Base-by-base conservation (phyloP, 2,329 filamentous ascomycete genomes). In the Venturiaceae sp. region DNA sequence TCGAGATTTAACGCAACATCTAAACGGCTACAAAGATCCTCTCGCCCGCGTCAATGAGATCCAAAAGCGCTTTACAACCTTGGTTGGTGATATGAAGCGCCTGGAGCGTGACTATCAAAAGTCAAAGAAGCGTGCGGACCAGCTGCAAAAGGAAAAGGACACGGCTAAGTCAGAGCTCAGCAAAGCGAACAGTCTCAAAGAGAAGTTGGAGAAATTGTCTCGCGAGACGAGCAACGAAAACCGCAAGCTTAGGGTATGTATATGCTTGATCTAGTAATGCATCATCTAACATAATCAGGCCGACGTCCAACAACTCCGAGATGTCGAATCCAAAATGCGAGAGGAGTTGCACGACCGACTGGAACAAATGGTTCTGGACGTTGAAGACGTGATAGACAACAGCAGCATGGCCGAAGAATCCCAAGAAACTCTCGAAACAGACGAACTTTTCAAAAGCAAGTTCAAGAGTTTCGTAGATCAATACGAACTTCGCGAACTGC, bases 391-490 rank as follows among this genome's bases (percentile, higher is more conserved):
- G 62, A 89, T 96, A 71, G 86, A 90, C 64, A 86, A 92, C 62
- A 92, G 92, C 67, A 89, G 92, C 69, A 87, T 87, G 63, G 87
- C 90, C 21, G 85, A 90, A 66, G 71, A 89, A 83, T 71, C 88
- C 86, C 73, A 86, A 86, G 83, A 91, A 57, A 90, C 96, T 66
- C 84, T 95, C 69, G 90, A 95, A 70, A 77, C 94, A 63, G 94
- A 99, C 69, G 90, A 95, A 73, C 73, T 95, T 88, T 78, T 81
- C 62, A 75, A 71, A 67, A 90, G 91, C 61, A 94, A 92, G 69
- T 94, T 94, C 77, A 96, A 95, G 71, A 95, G 91, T 0, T 86
- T 99, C 66, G 88, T 95, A 66, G 94, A 99, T 63, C 94, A 97
- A 73, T 97, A 96, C 72, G 94, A 99, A 74, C 80, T 96, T 60